Evolutionary conservation across 2,329 filamentous ascomycete genomes (phyloP).

Genomic region (Didymella glomerata): DNA sequence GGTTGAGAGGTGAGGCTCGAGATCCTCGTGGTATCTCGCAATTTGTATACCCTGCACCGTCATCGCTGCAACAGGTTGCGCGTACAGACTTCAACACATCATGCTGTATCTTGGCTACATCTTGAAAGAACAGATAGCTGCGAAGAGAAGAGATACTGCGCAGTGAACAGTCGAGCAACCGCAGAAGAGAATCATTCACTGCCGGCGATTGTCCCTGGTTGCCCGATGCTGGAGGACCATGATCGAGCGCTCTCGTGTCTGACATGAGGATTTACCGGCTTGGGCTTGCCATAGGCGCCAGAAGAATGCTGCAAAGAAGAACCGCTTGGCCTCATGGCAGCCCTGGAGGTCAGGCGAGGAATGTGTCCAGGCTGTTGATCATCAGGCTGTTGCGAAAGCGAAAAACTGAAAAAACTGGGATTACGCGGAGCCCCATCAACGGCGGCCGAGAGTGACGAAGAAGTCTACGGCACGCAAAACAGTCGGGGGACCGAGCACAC

Average conservation of each 20-base stretch:
- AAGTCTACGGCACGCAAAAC: background rate
- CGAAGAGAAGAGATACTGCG: background rate
- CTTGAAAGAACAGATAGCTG: background rate
- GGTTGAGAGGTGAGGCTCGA: constrained; percentile 4
- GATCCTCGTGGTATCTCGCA: constrained; percentile 17
- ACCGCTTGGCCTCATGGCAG: constrained; percentile 5
- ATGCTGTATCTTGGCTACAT: background rate
- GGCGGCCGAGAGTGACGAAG: constrained; percentile 3
- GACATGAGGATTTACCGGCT: constrained; percentile 11
- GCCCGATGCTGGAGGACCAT: background rate
- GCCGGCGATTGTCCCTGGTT: background rate
- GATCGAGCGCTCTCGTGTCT: constrained; percentile 14
- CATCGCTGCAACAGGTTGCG: background rate
- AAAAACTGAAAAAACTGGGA: constrained; percentile 1
- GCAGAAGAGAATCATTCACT: background rate
- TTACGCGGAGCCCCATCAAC: background rate
- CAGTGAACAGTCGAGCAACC: background rate
- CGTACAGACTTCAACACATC: background rate
- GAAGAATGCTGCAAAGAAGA: constrained; percentile 2
- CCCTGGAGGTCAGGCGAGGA: constrained; percentile 11
- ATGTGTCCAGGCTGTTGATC: background rate
- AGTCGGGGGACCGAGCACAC: constrained; percentile 16
- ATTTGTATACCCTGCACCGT: background rate
- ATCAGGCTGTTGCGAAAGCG: too few relatives aligned
- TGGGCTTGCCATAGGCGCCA: constrained; percentile 4